These are phyloP conservation scores for Hypoxylon intermedium DNA, from an alignment of 495 filamentous ascomycete species.

Conservation along the genomic window DNA sequence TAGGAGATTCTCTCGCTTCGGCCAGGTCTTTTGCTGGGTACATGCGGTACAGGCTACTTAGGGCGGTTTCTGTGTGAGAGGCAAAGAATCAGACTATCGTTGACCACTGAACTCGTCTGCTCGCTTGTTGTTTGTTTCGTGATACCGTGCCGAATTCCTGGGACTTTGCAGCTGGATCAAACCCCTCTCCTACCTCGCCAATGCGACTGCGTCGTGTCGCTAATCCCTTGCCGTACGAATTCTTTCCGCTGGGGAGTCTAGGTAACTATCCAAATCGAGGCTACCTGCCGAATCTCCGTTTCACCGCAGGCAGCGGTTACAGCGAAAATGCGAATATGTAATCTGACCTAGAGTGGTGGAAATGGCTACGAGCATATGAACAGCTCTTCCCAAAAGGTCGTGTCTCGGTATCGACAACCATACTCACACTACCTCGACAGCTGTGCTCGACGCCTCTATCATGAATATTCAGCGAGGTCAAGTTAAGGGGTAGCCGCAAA, in stretches of 20 bases:
- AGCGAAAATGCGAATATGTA: constrained; percentile 23
- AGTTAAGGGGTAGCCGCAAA: too few relatives aligned
- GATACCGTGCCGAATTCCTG: constrained; percentile 28
- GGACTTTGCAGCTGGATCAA: constrained; percentile 19
- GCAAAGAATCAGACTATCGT: constrained; percentile 36
- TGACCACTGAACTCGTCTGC: constrained; percentile 25
- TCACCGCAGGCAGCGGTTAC: constrained; percentile 32
- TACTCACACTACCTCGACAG: constrained; percentile 1
- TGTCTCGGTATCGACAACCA: constrained; percentile 7
- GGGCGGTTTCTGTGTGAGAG: constrained; percentile 32
- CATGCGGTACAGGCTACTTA: constrained; percentile 21
- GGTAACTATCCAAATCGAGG: constrained; percentile 29
- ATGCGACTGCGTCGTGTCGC: constrained; percentile 15
- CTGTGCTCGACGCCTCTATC: not conserved
- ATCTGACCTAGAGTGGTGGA: constrained; percentile 10
- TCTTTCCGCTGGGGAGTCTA: constrained; percentile 14
- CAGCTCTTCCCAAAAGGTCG: not conserved
- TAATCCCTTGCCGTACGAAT: constrained; percentile 9
- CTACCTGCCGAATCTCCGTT: constrained; percentile 37
- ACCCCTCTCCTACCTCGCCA: constrained; percentile 3
- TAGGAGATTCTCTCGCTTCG: constrained; percentile 32
- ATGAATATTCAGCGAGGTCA: too few relatives aligned
- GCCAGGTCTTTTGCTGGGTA: constrained; percentile 18
- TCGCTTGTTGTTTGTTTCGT: constrained; percentile 28
- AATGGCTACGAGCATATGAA: constrained; percentile 20